A percentile compares a stretch with the other conserved stretches of the same genome.
Conservation (phyloP, 2,329 filamentous ascomycete species). For the Lithohypha guttulata region DNA sequence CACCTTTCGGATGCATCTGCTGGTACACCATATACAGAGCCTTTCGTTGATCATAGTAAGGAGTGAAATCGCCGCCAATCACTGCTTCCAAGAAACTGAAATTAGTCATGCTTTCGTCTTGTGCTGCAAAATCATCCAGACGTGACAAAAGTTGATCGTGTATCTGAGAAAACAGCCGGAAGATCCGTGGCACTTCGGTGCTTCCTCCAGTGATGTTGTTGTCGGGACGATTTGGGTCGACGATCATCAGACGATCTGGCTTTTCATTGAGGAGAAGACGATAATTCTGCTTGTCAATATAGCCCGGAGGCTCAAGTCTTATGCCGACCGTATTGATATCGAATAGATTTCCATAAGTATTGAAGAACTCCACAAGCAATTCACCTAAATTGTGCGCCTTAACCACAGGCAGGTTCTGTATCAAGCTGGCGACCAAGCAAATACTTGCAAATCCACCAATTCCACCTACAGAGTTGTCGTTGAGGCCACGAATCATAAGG, state of each 20-base stretch:
- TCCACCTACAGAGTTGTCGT: slow-evolving; percentile 83
- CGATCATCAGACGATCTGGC: slow-evolving; percentile 64
- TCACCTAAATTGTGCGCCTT: slow-evolving; percentile 65
- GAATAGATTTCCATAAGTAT: slow-evolving; percentile 79
- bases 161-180: slow-evolving; percentile 58
- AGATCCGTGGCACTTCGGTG: slow-evolving; percentile 55
- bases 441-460: slow-evolving; percentile 91
- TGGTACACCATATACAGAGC: slow-evolving; percentile 44
- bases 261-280: slow-evolving; percentile 42
- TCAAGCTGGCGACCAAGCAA: slow-evolving; percentile 79
- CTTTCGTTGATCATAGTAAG: slow-evolving; percentile 58
- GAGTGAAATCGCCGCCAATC: slow-evolving; percentile 66
- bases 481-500: slow-evolving; percentile 74
- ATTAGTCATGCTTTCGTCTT: slow-evolving; percentile 18
- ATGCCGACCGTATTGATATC: slow-evolving; percentile 62
- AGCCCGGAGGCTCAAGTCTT: slow-evolving; percentile 60
- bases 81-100: slow-evolving; percentile 60
- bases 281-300: slow-evolving; percentile 53
- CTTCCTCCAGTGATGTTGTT: slow-evolving; percentile 92
- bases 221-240: slow-evolving; percentile 73
- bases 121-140: slow-evolving; percentile 37
- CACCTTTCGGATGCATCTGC: neutral
- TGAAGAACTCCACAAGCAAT: slow-evolving; percentile 75
- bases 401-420: slow-evolving; percentile 66
- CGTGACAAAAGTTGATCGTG: slow-evolving; percentile 46